A percentile compares a stretch with the other conserved stretches of the same genome.
Conservation (phyloP, 306 rosid species). For the Lathyrus tuberosus region DNA sequence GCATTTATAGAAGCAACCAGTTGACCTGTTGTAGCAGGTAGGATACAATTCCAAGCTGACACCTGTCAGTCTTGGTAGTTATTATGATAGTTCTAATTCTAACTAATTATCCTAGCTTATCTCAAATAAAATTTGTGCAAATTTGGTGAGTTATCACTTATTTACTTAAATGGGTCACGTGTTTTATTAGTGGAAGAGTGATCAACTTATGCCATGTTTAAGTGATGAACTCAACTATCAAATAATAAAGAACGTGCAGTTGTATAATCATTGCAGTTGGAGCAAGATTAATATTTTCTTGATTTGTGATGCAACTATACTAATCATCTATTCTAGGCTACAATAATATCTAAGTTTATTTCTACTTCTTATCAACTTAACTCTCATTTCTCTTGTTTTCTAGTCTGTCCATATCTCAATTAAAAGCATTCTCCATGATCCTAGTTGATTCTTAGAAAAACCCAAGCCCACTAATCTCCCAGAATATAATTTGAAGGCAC, state of each 20-base stretch:
- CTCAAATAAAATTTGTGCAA: no score
- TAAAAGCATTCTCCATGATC: conserved; percentile 11
- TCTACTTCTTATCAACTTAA: neutral
- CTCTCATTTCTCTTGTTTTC: no score
- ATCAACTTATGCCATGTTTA: conserved; percentile 15
- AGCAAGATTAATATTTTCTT: conserved; percentile 8
- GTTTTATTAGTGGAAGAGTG: neutral
- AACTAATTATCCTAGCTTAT: no score
- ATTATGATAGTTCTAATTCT: no score
- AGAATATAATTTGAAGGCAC: neutral
- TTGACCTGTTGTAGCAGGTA: no score
- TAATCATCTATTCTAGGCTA: neutral
- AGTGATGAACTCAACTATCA: conserved; percentile 15
- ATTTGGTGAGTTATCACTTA: neutral
- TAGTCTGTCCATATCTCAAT: neutral
- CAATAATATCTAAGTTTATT: neutral
- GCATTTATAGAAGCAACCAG: no score
- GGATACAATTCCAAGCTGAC: no score
- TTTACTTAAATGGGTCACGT: neutral
- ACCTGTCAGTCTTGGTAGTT: no score
- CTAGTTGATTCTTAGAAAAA: neutral
- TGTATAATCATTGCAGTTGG: conserved; percentile 6
- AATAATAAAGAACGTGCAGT: neutral
- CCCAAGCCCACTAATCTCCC: conserved; percentile 8
- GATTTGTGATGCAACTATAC: conserved; percentile 4